A percentile compares a stretch with the other conserved stretches of the same genome.
Conservation (phyloP, 495 filamentous ascomycete genomes). For the Eremomyces bilateralis region DNA sequence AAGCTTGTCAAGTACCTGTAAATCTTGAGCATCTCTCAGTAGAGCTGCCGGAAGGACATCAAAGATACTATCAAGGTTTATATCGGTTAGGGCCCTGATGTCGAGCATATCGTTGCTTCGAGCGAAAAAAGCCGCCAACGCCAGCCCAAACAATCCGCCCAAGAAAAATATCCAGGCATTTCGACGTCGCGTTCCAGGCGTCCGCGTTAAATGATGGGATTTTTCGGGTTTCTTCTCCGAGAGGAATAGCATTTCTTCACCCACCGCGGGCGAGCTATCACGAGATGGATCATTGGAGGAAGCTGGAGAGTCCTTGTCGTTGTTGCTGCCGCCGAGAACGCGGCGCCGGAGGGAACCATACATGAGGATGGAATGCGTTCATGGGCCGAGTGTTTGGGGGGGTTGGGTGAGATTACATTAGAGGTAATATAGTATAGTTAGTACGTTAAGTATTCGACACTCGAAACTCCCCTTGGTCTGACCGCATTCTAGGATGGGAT, state of each 20-base stretch:
- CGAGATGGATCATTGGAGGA: too few species aligned
- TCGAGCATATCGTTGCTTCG: conserved; percentile 66
- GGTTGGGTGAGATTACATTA: too few species aligned
- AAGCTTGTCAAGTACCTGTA: conserved; percentile 33
- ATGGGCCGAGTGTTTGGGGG: too few species aligned
- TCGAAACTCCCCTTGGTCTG: too few species aligned
- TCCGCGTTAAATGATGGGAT: conserved; percentile 22
- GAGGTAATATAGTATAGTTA: too few species aligned
- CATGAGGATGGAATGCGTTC: too few species aligned
- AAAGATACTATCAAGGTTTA: conserved; percentile 64
- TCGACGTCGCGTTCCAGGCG: conserved; percentile 33
- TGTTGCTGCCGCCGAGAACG: too few species aligned
- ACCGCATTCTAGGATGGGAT: too few species aligned
- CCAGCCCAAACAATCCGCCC: conserved; percentile 64
- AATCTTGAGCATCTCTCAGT: conserved; percentile 58
- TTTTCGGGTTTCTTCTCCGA: conserved; percentile 13
- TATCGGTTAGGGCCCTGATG: conserved; percentile 52
- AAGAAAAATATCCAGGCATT: conserved; percentile 61
- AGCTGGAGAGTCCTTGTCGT: too few species aligned
- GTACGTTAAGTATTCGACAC: too few species aligned
- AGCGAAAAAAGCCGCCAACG: conserved; percentile 66
- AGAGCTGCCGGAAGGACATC: conserved; percentile 70
- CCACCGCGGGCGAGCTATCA: conserved; percentile 6
- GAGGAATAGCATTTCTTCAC: conserved; percentile 13
- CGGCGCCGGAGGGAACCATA: too few species aligned